Conservation (phyloP, 345 rosid genomes). For the Erodium maritimum region DNA sequence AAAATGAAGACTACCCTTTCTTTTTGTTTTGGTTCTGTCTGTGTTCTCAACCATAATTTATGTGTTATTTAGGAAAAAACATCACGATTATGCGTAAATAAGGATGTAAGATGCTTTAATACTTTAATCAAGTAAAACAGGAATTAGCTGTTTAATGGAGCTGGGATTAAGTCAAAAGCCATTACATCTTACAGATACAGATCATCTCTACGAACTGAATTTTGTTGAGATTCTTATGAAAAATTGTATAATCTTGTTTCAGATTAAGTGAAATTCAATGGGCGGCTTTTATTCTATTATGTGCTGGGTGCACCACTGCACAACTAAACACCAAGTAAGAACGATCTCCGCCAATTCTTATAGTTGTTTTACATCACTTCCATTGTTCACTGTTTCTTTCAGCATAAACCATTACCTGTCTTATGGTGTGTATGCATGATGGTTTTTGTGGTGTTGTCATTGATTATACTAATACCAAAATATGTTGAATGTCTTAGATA, state of each 20-base stretch:
- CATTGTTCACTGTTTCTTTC: conserved; percentile 2
- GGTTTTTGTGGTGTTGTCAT: neutral
- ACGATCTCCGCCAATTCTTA: conserved; percentile 5
- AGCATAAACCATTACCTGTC: neutral
- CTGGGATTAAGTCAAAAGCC: conserved; percentile 4
- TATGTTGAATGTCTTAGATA: neutral
- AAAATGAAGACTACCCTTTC: neutral
- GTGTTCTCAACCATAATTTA: neutral
- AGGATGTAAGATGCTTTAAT: neutral
- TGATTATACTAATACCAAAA: neutral
- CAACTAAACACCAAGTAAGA: conserved; percentile 81
- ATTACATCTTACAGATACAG: neutral
- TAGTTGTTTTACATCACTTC: conserved; percentile 2
- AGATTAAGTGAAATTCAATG: conserved; percentile 94
- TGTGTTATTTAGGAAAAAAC: neutral
- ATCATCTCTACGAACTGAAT: neutral
- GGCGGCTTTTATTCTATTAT: conserved; percentile 84
- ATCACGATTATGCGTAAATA: neutral
- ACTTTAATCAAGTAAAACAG: neutral
- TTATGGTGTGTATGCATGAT: neutral
- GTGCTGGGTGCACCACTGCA: conserved; percentile 97
- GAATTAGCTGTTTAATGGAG: neutral
- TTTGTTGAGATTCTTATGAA: neutral
- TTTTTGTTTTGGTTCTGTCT: neutral
- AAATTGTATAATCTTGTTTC: conserved; percentile 10